Percentiles rank a stretch among this genome's conserved stretches.
phyloP scores from a whole-genome alignment of 2,329 filamentous ascomycete species.

The Fusarium transvaalense region DNA sequence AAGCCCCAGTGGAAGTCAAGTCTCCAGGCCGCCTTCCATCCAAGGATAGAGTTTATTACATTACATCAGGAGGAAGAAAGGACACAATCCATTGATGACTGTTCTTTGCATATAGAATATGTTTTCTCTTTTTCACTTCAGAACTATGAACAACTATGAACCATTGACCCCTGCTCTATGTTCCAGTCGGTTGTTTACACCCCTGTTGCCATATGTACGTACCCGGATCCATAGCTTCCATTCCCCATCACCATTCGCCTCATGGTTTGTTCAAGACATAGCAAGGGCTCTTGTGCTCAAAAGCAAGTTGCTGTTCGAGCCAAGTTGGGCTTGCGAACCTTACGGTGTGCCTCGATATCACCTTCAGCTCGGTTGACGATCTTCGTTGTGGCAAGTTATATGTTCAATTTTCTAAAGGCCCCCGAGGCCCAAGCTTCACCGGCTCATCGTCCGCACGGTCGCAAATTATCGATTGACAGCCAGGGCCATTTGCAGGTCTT shows the following conservation, averaged over 20 bases:
- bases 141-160: slow-evolving; percentile 9
- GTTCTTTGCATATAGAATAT: background rate
- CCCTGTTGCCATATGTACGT: slow-evolving; percentile 34
- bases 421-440: slow-evolving; percentile 31
- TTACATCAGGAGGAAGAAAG: background rate
- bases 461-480: background rate
- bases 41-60: background rate
- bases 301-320: background rate
- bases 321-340: background rate
- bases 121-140: slow-evolving; percentile 7
- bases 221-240: slow-evolving; percentile 28
- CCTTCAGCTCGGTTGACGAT: background rate
- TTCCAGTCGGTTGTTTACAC: slow-evolving; percentile 26
- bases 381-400: slow-evolving; percentile 7
- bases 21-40: slow-evolving; percentile 2
- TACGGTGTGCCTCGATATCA: background rate
- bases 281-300: slow-evolving; percentile 10
- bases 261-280: slow-evolving; percentile 9
- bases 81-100: background rate
- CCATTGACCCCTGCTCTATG: slow-evolving; percentile 11
- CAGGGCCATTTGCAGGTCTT: background rate
- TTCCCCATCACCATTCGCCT: slow-evolving; percentile 14
- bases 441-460: slow-evolving; percentile 10
- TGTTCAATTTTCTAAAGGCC: slow-evolving; percentile 21
- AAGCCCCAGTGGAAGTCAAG: slow-evolving; percentile 3